Evolutionary conservation across 495 filamentous ascomycete genomes (phyloP).

Genomic region (Lophiotrema nucula): DNA sequence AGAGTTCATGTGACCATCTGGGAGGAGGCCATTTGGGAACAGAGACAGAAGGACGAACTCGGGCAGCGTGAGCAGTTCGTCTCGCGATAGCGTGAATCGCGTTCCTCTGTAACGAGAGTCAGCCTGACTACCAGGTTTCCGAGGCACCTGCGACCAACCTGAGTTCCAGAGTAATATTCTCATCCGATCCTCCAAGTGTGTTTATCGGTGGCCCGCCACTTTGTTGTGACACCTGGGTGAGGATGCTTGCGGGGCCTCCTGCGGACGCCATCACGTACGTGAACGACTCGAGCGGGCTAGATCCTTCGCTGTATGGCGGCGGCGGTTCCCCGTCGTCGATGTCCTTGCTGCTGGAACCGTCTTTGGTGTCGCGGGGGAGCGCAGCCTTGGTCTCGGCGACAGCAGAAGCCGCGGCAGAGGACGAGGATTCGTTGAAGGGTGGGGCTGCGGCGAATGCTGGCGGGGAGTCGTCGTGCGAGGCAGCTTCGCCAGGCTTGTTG

Average conservation of each 20-base stretch:
- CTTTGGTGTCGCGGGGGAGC: conserved; percentile 75
- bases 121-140: not conserved
- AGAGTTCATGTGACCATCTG: conserved; percentile 92
- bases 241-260: conserved; percentile 94
- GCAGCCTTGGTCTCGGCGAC: conserved; percentile 82
- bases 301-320: conserved; percentile 92
- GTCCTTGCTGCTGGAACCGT: conserved; percentile 63
- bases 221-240: conserved; percentile 97
- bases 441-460: conserved; percentile 56
- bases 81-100: conserved; percentile 87
- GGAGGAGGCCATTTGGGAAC: conserved; percentile 95
- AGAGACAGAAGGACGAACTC: conserved; percentile 99
- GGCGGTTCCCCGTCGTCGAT: conserved; percentile 88
- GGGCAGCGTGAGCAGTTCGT: conserved; percentile 90
- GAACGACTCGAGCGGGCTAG: conserved; percentile 87
- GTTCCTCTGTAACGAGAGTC: conserved; percentile 63
- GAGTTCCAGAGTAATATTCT: conserved; percentile 92
- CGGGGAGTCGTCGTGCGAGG: conserved; percentile 40
- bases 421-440: conserved; percentile 39
- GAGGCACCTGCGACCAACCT: conserved; percentile 56
- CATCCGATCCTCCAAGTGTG: conserved; percentile 88
- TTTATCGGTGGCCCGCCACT: conserved; percentile 81
- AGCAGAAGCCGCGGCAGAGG: conserved; percentile 46
- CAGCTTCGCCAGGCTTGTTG: conserved; percentile 55
- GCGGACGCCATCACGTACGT: conserved; percentile 97